phyloP scores from a whole-genome alignment of 331 rosid species.

The Phaseolus coccineus region DNA sequence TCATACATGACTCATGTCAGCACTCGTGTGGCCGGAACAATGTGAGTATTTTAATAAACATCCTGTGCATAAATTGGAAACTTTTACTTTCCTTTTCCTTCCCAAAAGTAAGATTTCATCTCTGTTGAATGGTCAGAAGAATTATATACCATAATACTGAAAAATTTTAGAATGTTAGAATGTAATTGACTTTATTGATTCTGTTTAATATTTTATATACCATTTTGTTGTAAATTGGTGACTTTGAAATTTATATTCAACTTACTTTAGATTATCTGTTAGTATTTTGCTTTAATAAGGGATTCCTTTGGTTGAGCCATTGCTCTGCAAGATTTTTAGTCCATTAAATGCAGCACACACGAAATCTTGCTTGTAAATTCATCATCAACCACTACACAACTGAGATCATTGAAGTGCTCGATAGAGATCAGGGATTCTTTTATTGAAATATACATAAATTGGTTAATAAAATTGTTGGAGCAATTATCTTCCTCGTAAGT shows the following conservation, averaged over 20 bases:
- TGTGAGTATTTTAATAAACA: slow-evolving; percentile 58
- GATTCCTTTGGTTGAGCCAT: slow-evolving; percentile 19
- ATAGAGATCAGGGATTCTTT: neutral
- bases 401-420: neutral
- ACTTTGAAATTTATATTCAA: slow-evolving; percentile 23
- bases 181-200: slow-evolving; percentile 13
- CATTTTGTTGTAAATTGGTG: neutral
- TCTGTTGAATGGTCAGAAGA: neutral
- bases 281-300: neutral
- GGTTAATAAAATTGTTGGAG: neutral
- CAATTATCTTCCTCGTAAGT: neutral
- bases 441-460: neutral
- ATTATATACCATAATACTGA: neutral
- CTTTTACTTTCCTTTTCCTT: slow-evolving; percentile 21
- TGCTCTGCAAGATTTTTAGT: slow-evolving; percentile 28
- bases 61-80: slow-evolving; percentile 5
- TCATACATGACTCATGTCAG: slow-evolving; percentile 85
- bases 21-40: slow-evolving; percentile 98
- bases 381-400: slow-evolving; percentile 31
- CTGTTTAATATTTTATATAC: slow-evolving; percentile 10
- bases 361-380: slow-evolving; percentile 19
- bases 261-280: neutral
- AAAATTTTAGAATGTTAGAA: neutral
- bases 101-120: slow-evolving; percentile 14
- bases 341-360: slow-evolving; percentile 19